phyloP scores from a whole-genome alignment of 768 basidiomycete genomes.

The Mycena vitilis region DNA sequence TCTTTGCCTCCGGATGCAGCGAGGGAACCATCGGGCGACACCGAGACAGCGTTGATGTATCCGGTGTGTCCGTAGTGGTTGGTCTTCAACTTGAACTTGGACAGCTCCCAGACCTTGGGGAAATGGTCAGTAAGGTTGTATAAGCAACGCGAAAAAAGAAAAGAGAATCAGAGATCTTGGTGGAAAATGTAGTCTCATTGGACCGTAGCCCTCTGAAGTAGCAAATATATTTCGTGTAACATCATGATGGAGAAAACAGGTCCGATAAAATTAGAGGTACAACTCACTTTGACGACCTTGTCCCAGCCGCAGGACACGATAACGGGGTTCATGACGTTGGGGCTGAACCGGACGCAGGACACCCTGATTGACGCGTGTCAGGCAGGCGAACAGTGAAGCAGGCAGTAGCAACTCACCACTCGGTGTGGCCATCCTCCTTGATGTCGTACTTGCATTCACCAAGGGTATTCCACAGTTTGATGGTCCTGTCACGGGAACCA shows the following conservation, averaged over 20 bases:
- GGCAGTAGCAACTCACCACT: conserved; percentile 69
- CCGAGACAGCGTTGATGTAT: conserved; percentile 98
- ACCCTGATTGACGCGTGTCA: conserved; percentile 68
- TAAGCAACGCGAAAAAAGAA: conserved; percentile 24
- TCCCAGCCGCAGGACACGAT: conserved; percentile 99
- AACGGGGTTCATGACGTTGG: conserved; percentile 96
- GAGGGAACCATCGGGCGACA: conserved; percentile 98
- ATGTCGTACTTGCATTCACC: conserved; percentile 99
- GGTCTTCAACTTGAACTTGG: conserved; percentile 99
- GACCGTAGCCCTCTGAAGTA: conserved; percentile 82
- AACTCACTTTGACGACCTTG: conserved; percentile 97
- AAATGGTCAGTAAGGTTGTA: conserved; percentile 17
- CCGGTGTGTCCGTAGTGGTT: conserved; percentile 99
- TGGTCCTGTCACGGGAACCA: conserved; percentile 94
- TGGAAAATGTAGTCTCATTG: conserved; percentile 79
- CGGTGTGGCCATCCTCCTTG: conserved; percentile 97
- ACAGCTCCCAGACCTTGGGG: conserved; percentile 96
- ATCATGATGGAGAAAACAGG: conserved; percentile 44
- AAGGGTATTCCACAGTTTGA: conserved; percentile 99
- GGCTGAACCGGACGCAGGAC: conserved; percentile 99
- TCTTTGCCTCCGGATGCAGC: conserved; percentile 99
- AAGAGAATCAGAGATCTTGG: conserved; percentile 77
- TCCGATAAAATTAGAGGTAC: conserved; percentile 26
- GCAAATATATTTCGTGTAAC: conserved; percentile 74
- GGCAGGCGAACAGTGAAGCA: conserved; percentile 7